These are phyloP conservation scores for Ascoidea asiatica DNA, from an alignment of 805 yeast genomes.

Conservation along the genomic window DNA sequence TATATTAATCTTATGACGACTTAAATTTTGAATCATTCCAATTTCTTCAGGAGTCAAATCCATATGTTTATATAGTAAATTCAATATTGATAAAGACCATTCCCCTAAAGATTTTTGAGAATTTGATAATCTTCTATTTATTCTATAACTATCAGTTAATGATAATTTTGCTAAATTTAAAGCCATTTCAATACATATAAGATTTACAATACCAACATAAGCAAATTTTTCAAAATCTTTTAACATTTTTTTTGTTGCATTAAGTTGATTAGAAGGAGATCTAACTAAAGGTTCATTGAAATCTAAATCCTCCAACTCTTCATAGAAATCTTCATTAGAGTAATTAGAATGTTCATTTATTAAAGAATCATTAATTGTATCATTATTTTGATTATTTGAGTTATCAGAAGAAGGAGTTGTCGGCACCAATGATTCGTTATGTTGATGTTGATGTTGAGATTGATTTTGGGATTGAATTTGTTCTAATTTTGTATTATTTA, in stretches of 20 bases:
- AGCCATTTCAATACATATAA: slow-evolving; percentile 71
- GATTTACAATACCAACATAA: slow-evolving; percentile 72
- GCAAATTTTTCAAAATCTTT: slow-evolving; percentile 82
- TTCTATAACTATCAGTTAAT: slow-evolving; percentile 24
- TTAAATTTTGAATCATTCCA: slow-evolving; percentile 73
- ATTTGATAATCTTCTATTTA: slow-evolving; percentile 44
- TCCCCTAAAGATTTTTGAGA: slow-evolving; percentile 70
- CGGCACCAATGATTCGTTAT: no score
- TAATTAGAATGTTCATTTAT: slow-evolving; percentile 22
- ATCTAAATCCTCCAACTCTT: slow-evolving; percentile 23
- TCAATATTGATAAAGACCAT: slow-evolving; percentile 70
- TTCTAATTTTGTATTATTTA: slow-evolving; percentile 18
- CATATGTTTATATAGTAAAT: slow-evolving; percentile 66
- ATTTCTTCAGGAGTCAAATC: slow-evolving; percentile 68
- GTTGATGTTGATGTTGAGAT: no score
- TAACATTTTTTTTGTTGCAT: slow-evolving; percentile 68
- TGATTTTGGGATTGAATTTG: slow-evolving; percentile 5
- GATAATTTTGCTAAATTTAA: slow-evolving; percentile 51
- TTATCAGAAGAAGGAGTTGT: no score
- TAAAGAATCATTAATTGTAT: slow-evolving; percentile 15
- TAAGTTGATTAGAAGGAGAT: slow-evolving; percentile 51
- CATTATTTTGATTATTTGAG: slow-evolving; percentile 9
- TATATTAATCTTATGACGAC: slow-evolving; percentile 72
- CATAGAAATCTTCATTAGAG: slow-evolving; percentile 14
- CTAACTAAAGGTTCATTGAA: slow-evolving; percentile 19